Percentiles rank a stretch among this genome's conserved stretches.
phyloP scores from a whole-genome alignment of 129 eudicot species.

The Lactuca sativa region DNA sequence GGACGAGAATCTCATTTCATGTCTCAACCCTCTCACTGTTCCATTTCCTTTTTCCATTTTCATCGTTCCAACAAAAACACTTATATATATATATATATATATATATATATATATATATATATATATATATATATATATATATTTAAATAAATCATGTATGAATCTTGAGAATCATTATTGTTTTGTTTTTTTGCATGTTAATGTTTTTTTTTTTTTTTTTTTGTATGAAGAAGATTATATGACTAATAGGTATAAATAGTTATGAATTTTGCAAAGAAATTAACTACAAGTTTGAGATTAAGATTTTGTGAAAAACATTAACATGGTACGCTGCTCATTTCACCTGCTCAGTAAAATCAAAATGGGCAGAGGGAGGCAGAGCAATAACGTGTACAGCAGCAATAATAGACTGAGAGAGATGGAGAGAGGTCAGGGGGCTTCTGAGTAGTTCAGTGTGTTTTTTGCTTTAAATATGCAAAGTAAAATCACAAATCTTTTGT shows the following conservation, averaged over 20 bases:
- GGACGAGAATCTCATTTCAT: slow-evolving; percentile 23
- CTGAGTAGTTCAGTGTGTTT: slow-evolving; percentile 29
- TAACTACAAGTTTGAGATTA: neutral
- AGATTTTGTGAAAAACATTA: neutral
- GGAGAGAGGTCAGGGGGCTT: slow-evolving; percentile 22
- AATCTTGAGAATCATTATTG: neutral
- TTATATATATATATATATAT: no score
- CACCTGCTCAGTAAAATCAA: slow-evolving; percentile 30
- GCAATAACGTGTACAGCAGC: slow-evolving; percentile 38
- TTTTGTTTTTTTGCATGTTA: no score
- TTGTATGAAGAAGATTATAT: neutral
- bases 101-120: no score
- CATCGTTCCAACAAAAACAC: neutral
- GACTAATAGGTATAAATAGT: neutral
- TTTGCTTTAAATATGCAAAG: slow-evolving; percentile 42
- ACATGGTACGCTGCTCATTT: slow-evolving; percentile 15
- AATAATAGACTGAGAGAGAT: slow-evolving; percentile 26
- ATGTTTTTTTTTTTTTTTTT: no score
- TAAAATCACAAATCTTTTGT: slow-evolving; percentile 39
- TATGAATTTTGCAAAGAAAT: neutral
- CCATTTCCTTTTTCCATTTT: neutral
- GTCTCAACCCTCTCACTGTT: neutral
- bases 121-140: no score
- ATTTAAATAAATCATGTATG: neutral
- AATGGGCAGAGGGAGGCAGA: neutral